Evolutionary conservation across 768 basidiomycete genomes (phyloP), one percentile per base, ranked within the genome.

Genomic region (Boletus tomentosulus): DNA sequence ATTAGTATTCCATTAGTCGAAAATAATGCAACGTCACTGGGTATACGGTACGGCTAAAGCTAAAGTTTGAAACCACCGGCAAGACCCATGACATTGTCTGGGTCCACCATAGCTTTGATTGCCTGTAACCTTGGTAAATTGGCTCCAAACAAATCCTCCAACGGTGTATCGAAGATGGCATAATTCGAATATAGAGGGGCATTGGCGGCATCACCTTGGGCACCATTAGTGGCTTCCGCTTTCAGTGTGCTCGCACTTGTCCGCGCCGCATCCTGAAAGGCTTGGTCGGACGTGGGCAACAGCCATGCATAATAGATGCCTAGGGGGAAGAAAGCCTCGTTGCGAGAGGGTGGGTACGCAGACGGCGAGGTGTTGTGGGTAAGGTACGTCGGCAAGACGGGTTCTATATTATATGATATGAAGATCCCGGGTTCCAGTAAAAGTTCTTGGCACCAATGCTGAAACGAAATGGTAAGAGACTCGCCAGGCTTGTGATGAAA

Each of bases 171-270:
- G 50, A 61, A 71, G 1, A 80, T 69, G 1, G 82, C 81, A 57
- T 82, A 83, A 60, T 86, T 85, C 8, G 74, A 70, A 58, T 87
- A 84, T 25, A 73, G 42, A 3, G 76, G 57, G 6, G 71, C 75
- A 24, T 71, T 61, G 8, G 57, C 62, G 10, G 74, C 51, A 46
- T 70, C 62, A 13, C 4, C 30, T 61, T 81, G 78, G 10, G 78
- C 82, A 25, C 74, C 72, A 24, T 60, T 60, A 6, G 73, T 57
- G 3, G 78, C 78, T 15, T 72, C 66, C 11, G 65, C 51, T 6
- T 64, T 68, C 44, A 84, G 68, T 2, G 67, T 68, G 0, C 57
- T 68, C 1, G 74, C 67, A 51, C 73, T 78, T 19, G 68, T 53
- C 19, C 64, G 62, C 3, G 66, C 63, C 1, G 78, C 75, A 19